phyloP scores from a whole-genome alignment of 2,329 filamentous ascomycete genomes.

The Periconia digitata region DNA sequence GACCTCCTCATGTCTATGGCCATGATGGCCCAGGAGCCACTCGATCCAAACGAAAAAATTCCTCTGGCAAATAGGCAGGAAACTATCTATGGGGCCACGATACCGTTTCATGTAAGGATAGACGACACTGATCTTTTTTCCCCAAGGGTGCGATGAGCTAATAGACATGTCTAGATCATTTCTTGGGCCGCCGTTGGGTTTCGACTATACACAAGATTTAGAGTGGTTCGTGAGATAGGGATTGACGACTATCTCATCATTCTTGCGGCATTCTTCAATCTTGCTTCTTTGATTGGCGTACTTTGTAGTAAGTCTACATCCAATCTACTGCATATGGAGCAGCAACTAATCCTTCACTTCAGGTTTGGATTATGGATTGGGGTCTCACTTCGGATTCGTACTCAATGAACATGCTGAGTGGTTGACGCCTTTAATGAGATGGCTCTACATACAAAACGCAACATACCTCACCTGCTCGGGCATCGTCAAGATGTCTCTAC shows the following conservation, averaged over 20 bases:
- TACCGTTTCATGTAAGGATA: slow-evolving; percentile 28
- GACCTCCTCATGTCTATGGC: too few relatives aligned
- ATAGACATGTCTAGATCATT: slow-evolving; percentile 21
- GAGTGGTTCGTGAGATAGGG: slow-evolving; percentile 29
- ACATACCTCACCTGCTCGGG: slow-evolving; percentile 31
- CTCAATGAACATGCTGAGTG: background rate
- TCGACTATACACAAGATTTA: slow-evolving; percentile 30
- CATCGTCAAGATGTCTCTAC: slow-evolving; percentile 37
- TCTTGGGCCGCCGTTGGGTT: slow-evolving; percentile 27
- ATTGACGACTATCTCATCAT: slow-evolving; percentile 40
- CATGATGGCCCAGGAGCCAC: too few relatives aligned
- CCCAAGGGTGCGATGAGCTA: background rate
- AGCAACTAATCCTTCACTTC: background rate
- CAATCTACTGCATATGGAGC: background rate
- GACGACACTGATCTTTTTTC: background rate
- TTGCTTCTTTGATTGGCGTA: slow-evolving; percentile 21
- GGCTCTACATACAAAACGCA: slow-evolving; percentile 27
- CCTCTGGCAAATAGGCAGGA: slow-evolving; percentile 22
- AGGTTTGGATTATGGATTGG: slow-evolving; percentile 18
- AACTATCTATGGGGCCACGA: slow-evolving; percentile 28
- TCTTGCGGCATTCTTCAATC: slow-evolving; percentile 25
- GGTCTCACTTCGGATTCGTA: slow-evolving; percentile 33
- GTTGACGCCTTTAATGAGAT: slow-evolving; percentile 20
- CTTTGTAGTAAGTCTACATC: background rate
- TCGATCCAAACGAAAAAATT: slow-evolving; percentile 23